Conservation (phyloP, 352 stramenopile genomes). For the Globisporangium uncinulatum region DNA sequence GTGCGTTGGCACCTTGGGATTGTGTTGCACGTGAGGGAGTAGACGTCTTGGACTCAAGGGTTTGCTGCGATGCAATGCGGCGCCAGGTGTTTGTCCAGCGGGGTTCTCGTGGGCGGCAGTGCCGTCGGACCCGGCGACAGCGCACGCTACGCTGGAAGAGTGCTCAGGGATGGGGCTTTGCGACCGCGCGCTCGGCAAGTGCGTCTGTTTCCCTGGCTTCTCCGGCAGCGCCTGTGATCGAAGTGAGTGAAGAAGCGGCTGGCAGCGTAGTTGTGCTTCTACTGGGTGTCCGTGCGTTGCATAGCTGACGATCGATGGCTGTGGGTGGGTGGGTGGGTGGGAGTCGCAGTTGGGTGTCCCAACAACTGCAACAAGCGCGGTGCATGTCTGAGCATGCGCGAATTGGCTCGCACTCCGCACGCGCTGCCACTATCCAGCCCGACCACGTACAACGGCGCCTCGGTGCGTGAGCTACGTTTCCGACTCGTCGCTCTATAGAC, state of each 20-base stretch:
- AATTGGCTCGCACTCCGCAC: constrained; percentile 56
- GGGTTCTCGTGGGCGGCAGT: constrained; percentile 51
- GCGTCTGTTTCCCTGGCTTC: constrained; percentile 81
- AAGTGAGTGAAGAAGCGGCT: constrained; percentile 20
- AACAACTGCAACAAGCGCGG: constrained; percentile 76
- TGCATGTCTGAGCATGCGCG: constrained; percentile 74
- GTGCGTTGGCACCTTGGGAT: constrained; percentile 14
- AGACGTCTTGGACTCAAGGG: background rate
- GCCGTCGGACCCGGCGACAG: constrained; percentile 25
- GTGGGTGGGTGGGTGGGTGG: too few relatives aligned
- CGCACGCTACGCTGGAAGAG: constrained; percentile 52
- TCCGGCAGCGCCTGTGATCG: constrained; percentile 76
- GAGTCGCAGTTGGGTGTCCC: constrained; percentile 35
- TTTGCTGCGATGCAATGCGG: background rate
- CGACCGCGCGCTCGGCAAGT: constrained; percentile 62
- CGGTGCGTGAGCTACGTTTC: background rate
- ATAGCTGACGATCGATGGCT: background rate
- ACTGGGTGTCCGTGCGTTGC: background rate
- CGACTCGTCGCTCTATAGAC: too few relatives aligned
- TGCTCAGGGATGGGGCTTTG: constrained; percentile 88
- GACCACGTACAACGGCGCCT: constrained; percentile 55
- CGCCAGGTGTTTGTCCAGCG: constrained; percentile 43
- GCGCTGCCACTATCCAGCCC: constrained; percentile 58
- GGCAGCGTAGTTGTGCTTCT: background rate
- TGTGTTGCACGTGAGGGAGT: background rate